Conservation (phyloP, 2,329 filamentous ascomycete genomes). For the Trichoderma semiorbis region DNA sequence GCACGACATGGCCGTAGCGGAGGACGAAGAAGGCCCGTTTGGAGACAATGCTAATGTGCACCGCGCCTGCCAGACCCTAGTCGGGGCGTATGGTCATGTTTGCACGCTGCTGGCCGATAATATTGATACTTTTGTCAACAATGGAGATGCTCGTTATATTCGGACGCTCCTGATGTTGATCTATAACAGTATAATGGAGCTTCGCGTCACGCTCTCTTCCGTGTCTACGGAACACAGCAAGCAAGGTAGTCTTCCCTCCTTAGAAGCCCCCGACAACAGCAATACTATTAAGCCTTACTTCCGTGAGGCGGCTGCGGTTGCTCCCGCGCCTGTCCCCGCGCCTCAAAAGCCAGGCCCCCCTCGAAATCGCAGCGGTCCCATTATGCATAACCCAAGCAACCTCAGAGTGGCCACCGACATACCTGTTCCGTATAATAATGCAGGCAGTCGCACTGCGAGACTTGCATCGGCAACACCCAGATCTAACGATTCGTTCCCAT, state of each 20-base stretch:
- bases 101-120: constrained; percentile 59
- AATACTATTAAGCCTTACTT: constrained; percentile 51
- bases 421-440: constrained; percentile 45
- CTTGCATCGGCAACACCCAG: constrained; percentile 67
- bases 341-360: constrained; percentile 42
- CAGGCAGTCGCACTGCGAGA: constrained; percentile 47
- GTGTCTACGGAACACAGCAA: constrained; percentile 28
- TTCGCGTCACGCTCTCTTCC: constrained; percentile 52
- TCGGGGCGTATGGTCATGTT: constrained; percentile 63
- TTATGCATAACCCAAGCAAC: constrained; percentile 49
- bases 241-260: constrained; percentile 19
- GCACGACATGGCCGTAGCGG: constrained; percentile 48
- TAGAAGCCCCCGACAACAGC: constrained; percentile 28
- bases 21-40: constrained; percentile 46
- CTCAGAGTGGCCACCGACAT: constrained; percentile 57
- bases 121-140: constrained; percentile 61
- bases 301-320: constrained; percentile 46
- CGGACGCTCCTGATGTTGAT: constrained; percentile 60
- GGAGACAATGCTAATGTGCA: constrained; percentile 62
- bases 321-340: constrained; percentile 51
- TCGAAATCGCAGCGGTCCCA: constrained; percentile 36
- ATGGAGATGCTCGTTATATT: constrained; percentile 64
- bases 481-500: constrained; percentile 76
- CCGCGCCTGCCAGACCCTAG: constrained; percentile 59
- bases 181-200: constrained; percentile 66